A percentile compares a stretch with the other conserved stretches of the same genome.
These are phyloP conservation scores for Diacronema lutheri DNA, from an alignment of 78 protist species.

Conservation along the genomic window DNA sequence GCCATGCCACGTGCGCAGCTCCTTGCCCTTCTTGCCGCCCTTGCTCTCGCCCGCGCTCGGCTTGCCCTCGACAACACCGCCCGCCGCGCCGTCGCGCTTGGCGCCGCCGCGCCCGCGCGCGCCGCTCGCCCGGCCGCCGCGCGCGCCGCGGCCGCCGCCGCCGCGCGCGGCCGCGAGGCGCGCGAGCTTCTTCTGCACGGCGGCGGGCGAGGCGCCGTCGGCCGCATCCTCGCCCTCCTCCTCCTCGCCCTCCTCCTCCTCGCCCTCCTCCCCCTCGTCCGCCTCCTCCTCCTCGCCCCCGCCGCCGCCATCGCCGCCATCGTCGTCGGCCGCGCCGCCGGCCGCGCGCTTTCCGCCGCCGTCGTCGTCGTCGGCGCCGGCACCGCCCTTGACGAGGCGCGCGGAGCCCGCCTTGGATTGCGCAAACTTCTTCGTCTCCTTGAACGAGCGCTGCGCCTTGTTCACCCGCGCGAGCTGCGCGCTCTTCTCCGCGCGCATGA, in stretches of 20 bases:
- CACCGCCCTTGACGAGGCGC: neutral
- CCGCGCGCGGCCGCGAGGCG: neutral
- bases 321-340: neutral
- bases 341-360: neutral
- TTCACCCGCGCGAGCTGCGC: too few relatives aligned
- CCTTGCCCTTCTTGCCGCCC: neutral
- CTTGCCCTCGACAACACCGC: too few relatives aligned
- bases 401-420: neutral
- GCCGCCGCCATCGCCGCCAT: neutral
- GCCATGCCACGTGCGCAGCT: neutral
- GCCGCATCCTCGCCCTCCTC: neutral
- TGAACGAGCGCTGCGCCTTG: too few relatives aligned
- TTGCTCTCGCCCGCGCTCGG: neutral
- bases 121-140: neutral
- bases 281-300: neutral
- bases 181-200: neutral
- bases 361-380: neutral
- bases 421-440: neutral
- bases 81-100: neutral
- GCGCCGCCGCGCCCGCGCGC: neutral
- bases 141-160: neutral
- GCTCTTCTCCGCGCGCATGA: too few relatives aligned
- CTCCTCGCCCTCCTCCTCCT: neutral
- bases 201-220: neutral
- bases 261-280: neutral